Evolutionary conservation across 2,329 filamentous ascomycete genomes (phyloP), one percentile per base, ranked within the genome.

Genomic region (Ilyonectria robusta): DNA sequence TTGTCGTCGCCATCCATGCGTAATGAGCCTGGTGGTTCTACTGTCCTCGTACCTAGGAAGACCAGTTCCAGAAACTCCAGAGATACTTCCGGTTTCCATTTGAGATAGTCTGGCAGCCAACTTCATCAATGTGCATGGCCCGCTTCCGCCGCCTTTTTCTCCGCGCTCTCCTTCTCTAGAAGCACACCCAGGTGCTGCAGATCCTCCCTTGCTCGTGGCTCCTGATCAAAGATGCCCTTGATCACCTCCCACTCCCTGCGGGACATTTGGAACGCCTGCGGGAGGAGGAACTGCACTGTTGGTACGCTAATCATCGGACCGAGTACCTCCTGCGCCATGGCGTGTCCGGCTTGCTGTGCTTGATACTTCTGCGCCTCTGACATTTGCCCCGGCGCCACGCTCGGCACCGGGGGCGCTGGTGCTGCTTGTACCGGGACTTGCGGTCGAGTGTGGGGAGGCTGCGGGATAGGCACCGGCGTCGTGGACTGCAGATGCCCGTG

Each of bases 211-310:
- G 93, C 89, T 23, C 86, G 86, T 0, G 90, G 89, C 61, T 94
- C 90, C 11, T 86, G 84, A 56, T 90, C 86, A 26, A 94, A 85
- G 15, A 95, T 91, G 44, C 87, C 85, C 58, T 88, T 86, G 68
- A 98, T 88, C 31, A 96, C 89, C 62, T 88, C 85, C 87, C 96
- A 92, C 76, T 97, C 93, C 17, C 87, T 83, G n/a, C 88, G 84
- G 51, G 90, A 86, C 84, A 93, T 93, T 56, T 88, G 87, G 21
- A 87, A 89, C 1, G 91, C 91, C 70, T 93, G 90, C 6, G 90
- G 88, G 50, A 94, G 83, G 5, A 95, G 82, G 72, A 94, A 92
- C 26, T 88, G 85, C 9, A 93, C 89, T 0, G 91, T 92, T 0
- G 91, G 89, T 17, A 89, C 88, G 23, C 83, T 84, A 13, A 91